These are phyloP conservation scores for Perilla frutescens DNA, from an alignment of 257 asterid genomes.

Conservation along the genomic window DNA sequence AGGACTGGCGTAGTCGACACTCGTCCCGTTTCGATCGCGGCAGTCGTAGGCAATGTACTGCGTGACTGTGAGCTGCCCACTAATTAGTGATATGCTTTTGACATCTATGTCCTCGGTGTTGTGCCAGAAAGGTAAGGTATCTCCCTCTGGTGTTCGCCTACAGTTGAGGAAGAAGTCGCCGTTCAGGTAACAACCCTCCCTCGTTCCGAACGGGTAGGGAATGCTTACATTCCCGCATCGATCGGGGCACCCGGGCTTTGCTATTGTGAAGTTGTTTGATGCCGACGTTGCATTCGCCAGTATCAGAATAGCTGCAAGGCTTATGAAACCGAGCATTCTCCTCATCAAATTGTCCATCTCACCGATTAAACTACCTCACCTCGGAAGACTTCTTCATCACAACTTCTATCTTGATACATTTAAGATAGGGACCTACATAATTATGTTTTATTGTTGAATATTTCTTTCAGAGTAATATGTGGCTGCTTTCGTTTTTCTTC, in stretches of 20 bases:
- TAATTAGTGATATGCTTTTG: conserved; percentile 3
- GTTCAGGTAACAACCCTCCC: neutral
- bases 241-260: conserved; percentile 5
- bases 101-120: neutral
- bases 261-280: neutral
- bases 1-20: accelerated
- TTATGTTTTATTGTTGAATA: no score
- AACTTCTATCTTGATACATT: no score
- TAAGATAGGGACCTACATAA: no score
- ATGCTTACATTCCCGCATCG: conserved; percentile 17
- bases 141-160: neutral
- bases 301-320: no score
- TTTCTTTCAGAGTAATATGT: no score
- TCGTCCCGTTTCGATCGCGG: neutral
- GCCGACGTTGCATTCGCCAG: neutral
- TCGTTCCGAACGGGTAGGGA: conserved; percentile 37
- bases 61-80: conserved; percentile 32
- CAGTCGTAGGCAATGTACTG: conserved; percentile 18
- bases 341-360: no score
- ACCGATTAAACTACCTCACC: no score
- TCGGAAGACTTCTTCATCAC: no score
- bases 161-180: conserved; percentile 31
- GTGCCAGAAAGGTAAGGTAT: neutral
- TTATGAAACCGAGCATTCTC: no score
- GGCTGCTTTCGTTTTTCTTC: no score